phyloP scores from a whole-genome alignment of 768 basidiomycete species.

The Leccinum rimulosum region DNA sequence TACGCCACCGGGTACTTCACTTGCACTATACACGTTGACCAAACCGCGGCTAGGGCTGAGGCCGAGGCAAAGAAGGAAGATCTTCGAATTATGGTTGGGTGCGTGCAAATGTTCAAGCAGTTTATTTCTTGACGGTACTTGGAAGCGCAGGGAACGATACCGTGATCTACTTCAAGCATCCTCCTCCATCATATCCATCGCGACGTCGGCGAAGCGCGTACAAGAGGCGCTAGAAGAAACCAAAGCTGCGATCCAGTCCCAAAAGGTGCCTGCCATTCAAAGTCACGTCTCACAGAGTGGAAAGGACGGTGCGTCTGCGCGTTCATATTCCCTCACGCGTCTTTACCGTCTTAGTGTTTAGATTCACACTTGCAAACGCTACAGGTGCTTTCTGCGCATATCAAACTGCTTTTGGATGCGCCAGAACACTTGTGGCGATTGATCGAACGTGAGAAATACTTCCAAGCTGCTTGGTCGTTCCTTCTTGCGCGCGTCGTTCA shows the following conservation, averaged over 20 bases:
- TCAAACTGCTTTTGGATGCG: conserved; percentile 89
- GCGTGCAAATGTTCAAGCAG: conserved; percentile 38
- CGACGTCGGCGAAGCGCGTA: conserved; percentile 65
- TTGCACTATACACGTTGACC: neutral
- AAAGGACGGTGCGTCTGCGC: conserved; percentile 41
- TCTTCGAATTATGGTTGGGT: conserved; percentile 89
- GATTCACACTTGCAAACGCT: conserved; percentile 67
- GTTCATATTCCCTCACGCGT: neutral
- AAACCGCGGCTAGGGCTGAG: conserved; percentile 50
- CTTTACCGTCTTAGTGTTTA: conserved; percentile 22
- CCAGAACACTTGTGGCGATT: conserved; percentile 91
- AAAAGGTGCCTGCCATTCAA: conserved; percentile 43
- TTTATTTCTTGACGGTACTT: conserved; percentile 34
- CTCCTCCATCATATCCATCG: conserved; percentile 77
- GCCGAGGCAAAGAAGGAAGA: conserved; percentile 88
- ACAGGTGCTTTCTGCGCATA: conserved; percentile 79
- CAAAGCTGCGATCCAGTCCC: conserved; percentile 48
- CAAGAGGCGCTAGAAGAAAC: conserved; percentile 62
- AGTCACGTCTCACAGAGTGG: conserved; percentile 36
- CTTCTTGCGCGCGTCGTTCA: conserved; percentile 83
- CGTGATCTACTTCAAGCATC: conserved; percentile 85
- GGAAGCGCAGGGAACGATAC: conserved; percentile 82
- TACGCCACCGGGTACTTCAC: conserved; percentile 26
- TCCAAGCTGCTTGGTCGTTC: conserved; percentile 86
- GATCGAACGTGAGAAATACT: conserved; percentile 74